These are phyloP conservation scores for Blastobotrys serpentis DNA, from an alignment of 1,139 yeast species.

Conservation along the genomic window DNA sequence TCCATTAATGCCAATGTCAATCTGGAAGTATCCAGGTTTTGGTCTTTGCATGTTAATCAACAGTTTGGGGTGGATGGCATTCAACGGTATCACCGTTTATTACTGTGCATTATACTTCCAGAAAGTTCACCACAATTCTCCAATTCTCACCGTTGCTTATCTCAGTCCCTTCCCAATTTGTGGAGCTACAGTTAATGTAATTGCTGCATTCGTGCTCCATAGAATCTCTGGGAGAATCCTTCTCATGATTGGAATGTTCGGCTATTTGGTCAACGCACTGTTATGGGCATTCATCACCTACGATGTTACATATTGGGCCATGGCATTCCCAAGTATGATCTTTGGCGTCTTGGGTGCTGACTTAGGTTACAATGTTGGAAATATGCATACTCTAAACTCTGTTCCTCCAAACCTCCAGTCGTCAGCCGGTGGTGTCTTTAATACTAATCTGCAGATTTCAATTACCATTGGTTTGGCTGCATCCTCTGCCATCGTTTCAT, in stretches of 20 bases:
- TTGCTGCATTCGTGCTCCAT: conserved; percentile 47
- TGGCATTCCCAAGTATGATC: conserved; percentile 46
- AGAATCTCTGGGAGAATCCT: conserved; percentile 43
- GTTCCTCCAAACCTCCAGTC: conserved; percentile 43
- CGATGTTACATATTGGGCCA: conserved; percentile 42
- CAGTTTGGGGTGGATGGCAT: conserved; percentile 42
- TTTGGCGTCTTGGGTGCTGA: conserved; percentile 48
- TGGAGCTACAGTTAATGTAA: conserved; percentile 42
- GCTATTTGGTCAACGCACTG: conserved; percentile 40
- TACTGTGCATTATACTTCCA: conserved; percentile 45
- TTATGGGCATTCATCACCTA: conserved; percentile 44
- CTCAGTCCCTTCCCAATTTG: conserved; percentile 42
- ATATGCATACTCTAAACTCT: conserved; percentile 43
- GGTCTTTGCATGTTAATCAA: conserved; percentile 41
- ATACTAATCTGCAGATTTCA: conserved; percentile 43
- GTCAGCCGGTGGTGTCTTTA: conserved; percentile 48
- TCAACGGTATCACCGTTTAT: conserved; percentile 43
- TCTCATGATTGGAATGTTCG: conserved; percentile 38
- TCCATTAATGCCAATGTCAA: conserved; percentile 48
- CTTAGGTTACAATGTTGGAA: conserved; percentile 45
- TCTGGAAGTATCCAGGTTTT: conserved; percentile 43
- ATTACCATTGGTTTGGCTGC: conserved; percentile 45
- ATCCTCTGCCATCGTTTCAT: conserved; percentile 39
- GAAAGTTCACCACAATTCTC: conserved; percentile 38
- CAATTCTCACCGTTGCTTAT: conserved; percentile 45